Conservation (phyloP, 257 asterid genomes). For the Gardenia jasminoides region DNA sequence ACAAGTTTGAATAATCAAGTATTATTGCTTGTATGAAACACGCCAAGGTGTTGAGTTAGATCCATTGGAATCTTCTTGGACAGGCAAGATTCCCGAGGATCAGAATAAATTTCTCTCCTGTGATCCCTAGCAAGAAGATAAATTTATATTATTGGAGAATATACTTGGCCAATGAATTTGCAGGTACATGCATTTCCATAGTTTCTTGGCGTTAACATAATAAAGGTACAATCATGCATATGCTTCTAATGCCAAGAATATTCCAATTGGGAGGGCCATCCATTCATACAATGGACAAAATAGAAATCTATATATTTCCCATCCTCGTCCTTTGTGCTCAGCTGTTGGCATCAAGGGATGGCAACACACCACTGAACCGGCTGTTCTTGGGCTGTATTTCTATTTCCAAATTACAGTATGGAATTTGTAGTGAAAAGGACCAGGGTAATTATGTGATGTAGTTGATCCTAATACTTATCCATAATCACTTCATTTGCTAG, state of each 20-base stretch:
- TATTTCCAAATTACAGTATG: not conserved
- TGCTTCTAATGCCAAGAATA: conserved; percentile 22
- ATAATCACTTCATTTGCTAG: not conserved
- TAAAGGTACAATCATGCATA: not conserved
- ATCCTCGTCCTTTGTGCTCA: not conserved
- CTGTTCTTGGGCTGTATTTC: not conserved
- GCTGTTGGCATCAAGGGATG: conserved; percentile 11
- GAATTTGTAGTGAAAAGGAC: conserved; percentile 6
- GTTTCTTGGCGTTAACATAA: not conserved
- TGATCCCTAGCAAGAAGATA: conserved; percentile 27
- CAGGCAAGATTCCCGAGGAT: conserved; percentile 45
- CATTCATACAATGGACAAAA: not conserved
- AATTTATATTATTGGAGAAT: conserved; percentile 22
- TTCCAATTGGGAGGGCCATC: conserved; percentile 8
- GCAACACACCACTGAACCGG: not conserved
- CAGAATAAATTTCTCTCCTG: conserved; percentile 23
- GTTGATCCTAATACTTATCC: not conserved
- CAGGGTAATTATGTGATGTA: not conserved
- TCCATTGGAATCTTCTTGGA: conserved; percentile 31
- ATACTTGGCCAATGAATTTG: conserved; percentile 32
- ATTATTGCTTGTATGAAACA: not conserved
- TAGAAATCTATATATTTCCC: not conserved
- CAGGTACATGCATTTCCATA: not conserved
- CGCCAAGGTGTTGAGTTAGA: conserved; percentile 2
- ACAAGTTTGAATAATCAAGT: not conserved